Evolutionary conservation across 2,329 filamentous ascomycete genomes (phyloP).

Genomic region (Nemania sp.): DNA sequence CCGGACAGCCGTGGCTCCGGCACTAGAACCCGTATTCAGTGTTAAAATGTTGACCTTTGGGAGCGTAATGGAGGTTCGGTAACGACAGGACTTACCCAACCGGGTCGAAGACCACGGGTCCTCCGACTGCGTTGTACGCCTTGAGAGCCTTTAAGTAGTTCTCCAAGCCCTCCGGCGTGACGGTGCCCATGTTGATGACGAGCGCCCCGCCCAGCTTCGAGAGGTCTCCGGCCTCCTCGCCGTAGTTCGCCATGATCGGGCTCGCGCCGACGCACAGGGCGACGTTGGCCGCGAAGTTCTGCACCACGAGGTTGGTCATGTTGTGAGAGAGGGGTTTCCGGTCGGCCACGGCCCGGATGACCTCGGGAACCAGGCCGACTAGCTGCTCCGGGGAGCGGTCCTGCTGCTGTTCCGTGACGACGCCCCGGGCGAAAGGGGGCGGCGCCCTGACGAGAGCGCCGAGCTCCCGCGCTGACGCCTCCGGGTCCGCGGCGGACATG

Average conservation of each 20-base stretch:
- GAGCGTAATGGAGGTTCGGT: background rate
- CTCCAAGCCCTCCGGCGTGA: constrained; percentile 72
- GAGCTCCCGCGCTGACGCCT: constrained; percentile 64
- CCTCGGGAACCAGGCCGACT: constrained; percentile 41
- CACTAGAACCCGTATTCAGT: constrained; percentile 47
- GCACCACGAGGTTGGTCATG: constrained; percentile 96
- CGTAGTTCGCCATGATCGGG: constrained; percentile 93
- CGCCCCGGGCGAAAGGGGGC: constrained; percentile 35
- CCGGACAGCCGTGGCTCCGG: constrained; percentile 78
- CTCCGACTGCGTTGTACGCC: constrained; percentile 78
- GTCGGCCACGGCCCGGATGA: constrained; percentile 65
- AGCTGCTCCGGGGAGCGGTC: constrained; percentile 31
- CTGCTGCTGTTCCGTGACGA: constrained; percentile 19
- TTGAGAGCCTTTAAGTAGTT: constrained; percentile 75
- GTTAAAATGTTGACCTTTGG: background rate
- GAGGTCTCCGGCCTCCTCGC: constrained; percentile 81
- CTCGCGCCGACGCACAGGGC: constrained; percentile 82
- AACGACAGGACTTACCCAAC: constrained; percentile 65
- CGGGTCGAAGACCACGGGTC: constrained; percentile 83
- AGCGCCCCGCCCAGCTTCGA: constrained; percentile 75
- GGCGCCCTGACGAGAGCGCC: constrained; percentile 56
- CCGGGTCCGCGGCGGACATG: constrained; percentile 71
- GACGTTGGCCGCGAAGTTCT: constrained; percentile 93
- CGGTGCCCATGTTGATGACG: constrained; percentile 94
- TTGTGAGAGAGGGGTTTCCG: constrained; percentile 83